Conservation (phyloP, 148 eudicot species). For the Mesembryanthemum crystallinum region DNA sequence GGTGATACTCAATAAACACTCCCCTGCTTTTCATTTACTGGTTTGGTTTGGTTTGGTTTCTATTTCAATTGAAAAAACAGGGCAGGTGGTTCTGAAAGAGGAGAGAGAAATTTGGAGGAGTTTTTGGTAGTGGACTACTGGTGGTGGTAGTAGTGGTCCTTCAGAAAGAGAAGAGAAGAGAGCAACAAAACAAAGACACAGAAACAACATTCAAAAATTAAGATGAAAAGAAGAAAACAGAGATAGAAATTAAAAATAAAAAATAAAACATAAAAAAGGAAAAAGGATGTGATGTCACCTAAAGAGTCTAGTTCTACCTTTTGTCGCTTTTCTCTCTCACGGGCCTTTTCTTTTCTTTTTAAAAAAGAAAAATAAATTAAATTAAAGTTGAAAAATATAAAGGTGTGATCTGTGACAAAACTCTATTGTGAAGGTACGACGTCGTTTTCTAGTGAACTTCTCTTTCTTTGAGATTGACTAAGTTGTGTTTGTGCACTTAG, state of each 20-base stretch:
- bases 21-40: neutral
- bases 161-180: neutral
- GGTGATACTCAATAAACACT: neutral
- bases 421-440: too few relatives aligned
- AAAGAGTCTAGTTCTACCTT: constrained; percentile 8
- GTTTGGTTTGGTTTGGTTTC: too few relatives aligned
- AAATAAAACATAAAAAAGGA: neutral
- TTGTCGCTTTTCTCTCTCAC: constrained; percentile 3
- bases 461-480: too few relatives aligned
- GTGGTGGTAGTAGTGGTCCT: constrained; percentile 22
- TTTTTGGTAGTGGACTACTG: constrained; percentile 13
- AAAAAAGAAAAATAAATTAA: neutral
- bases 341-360: neutral
- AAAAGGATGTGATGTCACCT: constrained; percentile 10
- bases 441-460: too few relatives aligned
- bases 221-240: too few relatives aligned
- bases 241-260: neutral
- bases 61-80: constrained; percentile 7
- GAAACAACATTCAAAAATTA: constrained; percentile 3
- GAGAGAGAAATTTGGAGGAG: neutral
- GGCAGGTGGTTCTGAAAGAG: neutral
- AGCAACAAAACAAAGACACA: neutral
- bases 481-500: too few relatives aligned
- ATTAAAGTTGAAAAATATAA: neutral
- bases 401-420: neutral